Evolutionary conservation across 169 alveolate species (phyloP).

Genomic region (Perkinsus olseni): DNA sequence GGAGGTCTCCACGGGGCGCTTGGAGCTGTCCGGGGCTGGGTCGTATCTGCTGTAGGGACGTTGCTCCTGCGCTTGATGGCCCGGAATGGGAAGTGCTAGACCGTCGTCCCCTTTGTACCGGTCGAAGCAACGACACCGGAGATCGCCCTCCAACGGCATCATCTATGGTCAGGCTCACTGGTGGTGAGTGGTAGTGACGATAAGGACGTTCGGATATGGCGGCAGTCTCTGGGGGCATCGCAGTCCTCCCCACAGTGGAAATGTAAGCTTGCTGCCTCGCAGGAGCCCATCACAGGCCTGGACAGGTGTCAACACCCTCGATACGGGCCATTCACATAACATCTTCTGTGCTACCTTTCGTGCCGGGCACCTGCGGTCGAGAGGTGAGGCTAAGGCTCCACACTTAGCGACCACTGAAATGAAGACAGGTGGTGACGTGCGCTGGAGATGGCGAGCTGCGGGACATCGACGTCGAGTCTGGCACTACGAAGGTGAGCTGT

Average conservation of each 20-base stretch:
- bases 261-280: background rate
- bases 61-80: no score
- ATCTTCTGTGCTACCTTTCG: background rate
- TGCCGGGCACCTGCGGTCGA: background rate
- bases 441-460: background rate
- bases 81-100: no score
- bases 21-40: no score
- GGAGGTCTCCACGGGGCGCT: background rate
- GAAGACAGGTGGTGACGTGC: background rate
- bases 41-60: no score
- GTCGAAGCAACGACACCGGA: no score
- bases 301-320: background rate
- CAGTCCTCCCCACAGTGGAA: background rate
- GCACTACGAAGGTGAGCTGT: background rate
- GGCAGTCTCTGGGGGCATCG: background rate
- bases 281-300: background rate
- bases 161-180: background rate
- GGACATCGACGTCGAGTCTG: background rate
- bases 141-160: no score
- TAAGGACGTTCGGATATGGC: background rate
- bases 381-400: background rate
- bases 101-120: no score
- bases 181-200: background rate
- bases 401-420: background rate
- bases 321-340: background rate